Evolutionary conservation across 1,284 basidiomycete species (phyloP), one percentile per base, ranked within the genome.

Genomic region (Cutaneotrichosporon sp.): DNA sequence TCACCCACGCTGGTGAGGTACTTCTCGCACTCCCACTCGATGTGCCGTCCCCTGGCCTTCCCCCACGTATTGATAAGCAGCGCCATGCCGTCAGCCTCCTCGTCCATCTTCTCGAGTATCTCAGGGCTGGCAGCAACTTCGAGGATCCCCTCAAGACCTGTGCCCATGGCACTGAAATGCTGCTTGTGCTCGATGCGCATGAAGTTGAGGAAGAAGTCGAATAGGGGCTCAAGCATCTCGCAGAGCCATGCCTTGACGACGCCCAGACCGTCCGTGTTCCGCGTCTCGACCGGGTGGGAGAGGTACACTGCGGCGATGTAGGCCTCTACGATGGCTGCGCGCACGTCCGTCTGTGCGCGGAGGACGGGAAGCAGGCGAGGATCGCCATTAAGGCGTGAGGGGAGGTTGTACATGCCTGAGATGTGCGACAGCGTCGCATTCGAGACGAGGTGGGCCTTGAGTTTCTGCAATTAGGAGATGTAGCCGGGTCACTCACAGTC

Each of bases 281-380:
- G 57, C 6, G 60, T 48, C n/a, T 54, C 53, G 33, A 54, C 10
- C 0, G 66, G 61, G 41, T 51, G 64, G 10, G 70, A 71, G 49
- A 68, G 63, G 61, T 70, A 71, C 9, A 72, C 25, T 3, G 55
- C 71, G 37, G 71, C 70, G 29, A 73, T 71, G 55, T 71, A 73
- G 2, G 71, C 68, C 55, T 73, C 71, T 33, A 73, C 49, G n/a
- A 73, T 56, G 1, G 71, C 71, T 3, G 71, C 70, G 39, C 70
- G 59, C 43, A 70, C 61, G 54, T 73, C 70, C 14, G 66, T 68
- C 55, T 68, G 62, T 6, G 64, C 64, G 33, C 65, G 60, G 4
- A 73, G 64, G 8, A 67, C 55, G 5, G 66, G 65, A 1, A 67
- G 61, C 26, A 65, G 45, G 8, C 61, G 45, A 3, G 67, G 59